Base-by-base conservation (phyloP, 1,284 basidiomycete genomes). In the Sanguinoderma infundibulare region DNA sequence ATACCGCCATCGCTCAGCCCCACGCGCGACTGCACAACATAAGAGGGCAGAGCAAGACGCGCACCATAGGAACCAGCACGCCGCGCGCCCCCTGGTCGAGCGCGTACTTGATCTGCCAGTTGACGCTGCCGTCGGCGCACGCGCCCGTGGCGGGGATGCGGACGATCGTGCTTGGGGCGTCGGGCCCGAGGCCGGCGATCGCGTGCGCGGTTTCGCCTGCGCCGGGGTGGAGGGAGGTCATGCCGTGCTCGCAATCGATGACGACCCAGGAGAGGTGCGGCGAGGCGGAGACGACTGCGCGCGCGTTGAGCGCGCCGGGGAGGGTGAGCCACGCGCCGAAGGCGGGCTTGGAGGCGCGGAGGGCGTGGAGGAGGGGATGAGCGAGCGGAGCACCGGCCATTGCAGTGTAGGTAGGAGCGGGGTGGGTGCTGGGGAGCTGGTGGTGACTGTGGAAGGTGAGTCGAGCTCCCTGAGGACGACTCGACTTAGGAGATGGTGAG, bases 281-380 rank as follows among this genome's bases (percentile, higher is more conserved):
- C 57, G 81, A 84, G 6, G 86, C 78, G 61, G 81, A 77, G 0
- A 85, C 86, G 44, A 85, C 79, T 1, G 79, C 79, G 24, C 87
- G 80, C 2, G 86, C 86, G 63, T 82, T 79, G 67, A 86, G 79
- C 8, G 77, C 70, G 15, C 85, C 83, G 1, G 84, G 83, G 9
- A 85, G 68, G 30, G 86, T 89, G 38, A 90, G 74, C 88, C 89
- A 91, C n/a, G 84, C 84, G 6, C 90, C 89, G 63, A 91, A 86
- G 3, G 89, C 87, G 39, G 74, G 75, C 57, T 69, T 72, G 61
- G 68, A 67, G 12, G 72, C 64, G 49, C 66, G 67, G 67, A 76
- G 69, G 47, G 74, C 70, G 55, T 60, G 50, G 44, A 73, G 70
- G 51, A 76, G 71, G 8, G 69, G 68, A 65, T 74, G 73, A 24